phyloP scores from a whole-genome alignment of 2,329 filamentous ascomycete species.

The Aspergillus vadensis region DNA sequence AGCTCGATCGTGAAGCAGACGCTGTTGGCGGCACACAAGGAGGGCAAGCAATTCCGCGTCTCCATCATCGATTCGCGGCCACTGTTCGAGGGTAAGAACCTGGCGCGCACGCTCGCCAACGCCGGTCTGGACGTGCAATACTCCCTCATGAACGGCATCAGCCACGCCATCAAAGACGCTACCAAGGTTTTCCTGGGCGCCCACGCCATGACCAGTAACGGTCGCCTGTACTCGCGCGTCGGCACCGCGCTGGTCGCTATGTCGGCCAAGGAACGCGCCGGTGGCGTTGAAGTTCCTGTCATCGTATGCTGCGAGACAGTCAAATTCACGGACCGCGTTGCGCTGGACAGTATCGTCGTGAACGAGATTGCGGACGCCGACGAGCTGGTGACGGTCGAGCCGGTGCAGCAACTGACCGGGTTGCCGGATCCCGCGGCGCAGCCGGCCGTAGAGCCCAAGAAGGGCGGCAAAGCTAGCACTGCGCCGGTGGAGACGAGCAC shows the following conservation, averaged over 20 bases:
- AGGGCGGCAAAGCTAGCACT: conserved; percentile 32
- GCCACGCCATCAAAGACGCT: conserved; percentile 69
- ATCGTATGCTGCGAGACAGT: conserved; percentile 91
- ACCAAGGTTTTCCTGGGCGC: conserved; percentile 81
- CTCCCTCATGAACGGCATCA: conserved; percentile 75
- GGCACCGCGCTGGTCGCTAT: conserved; percentile 87
- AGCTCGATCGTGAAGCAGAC: conserved; percentile 84
- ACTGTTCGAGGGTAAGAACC: conserved; percentile 67
- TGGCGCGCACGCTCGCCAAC: conserved; percentile 70
- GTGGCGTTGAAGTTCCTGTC: conserved; percentile 69
- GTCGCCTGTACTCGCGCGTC: conserved; percentile 81
- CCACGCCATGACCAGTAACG: conserved; percentile 95
- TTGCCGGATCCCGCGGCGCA: conserved; percentile 30
- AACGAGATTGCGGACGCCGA: conserved; percentile 86
- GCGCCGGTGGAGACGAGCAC: conserved; percentile 25
- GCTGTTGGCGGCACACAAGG: conserved; percentile 68
- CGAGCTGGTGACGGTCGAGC: conserved; percentile 53
- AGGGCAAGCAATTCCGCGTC: conserved; percentile 77
- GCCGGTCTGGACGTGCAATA: conserved; percentile 79
- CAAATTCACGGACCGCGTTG: conserved; percentile 90
- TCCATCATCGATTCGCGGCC: conserved; percentile 79
- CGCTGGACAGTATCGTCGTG: conserved; percentile 86
- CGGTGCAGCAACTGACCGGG: conserved; percentile 36
- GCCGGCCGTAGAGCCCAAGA: conserved; percentile 30
- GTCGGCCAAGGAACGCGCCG: conserved; percentile 66